Evolutionary conservation across 2,329 filamentous ascomycete genomes (phyloP).

Genomic region (Monosporascus cannonballus): DNA sequence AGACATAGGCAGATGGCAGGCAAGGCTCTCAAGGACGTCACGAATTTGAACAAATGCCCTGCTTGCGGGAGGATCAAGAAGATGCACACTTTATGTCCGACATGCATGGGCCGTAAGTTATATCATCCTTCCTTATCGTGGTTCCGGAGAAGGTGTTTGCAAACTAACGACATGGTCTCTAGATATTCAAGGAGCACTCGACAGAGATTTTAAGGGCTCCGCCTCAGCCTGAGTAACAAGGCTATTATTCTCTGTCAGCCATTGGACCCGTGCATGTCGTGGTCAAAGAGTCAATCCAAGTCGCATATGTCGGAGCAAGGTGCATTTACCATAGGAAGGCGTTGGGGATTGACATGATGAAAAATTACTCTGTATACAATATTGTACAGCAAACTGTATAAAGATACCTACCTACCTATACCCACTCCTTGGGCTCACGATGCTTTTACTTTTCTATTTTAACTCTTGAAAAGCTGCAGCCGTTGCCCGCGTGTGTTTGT

Average conservation of each 20-base stretch:
- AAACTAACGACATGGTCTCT: constrained; percentile 2
- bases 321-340: constrained; percentile 7
- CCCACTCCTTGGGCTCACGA: background rate
- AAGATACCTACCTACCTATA: background rate
- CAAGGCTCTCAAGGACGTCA: constrained; percentile 89
- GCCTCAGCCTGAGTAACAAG: background rate
- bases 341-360: constrained; percentile 1
- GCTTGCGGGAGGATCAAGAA: constrained; percentile 84
- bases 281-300: background rate
- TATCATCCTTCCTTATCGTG: background rate
- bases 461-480: no score
- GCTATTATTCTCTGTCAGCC: background rate
- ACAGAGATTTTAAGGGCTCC: constrained; percentile 11
- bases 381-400: background rate
- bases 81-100: constrained; percentile 80
- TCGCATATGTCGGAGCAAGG: background rate
- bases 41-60: constrained; percentile 79
- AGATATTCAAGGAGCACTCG: constrained; percentile 19
- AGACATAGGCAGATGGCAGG: constrained; percentile 90
- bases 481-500: background rate
- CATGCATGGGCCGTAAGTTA: constrained; percentile 73
- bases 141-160: no score
- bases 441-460: background rate
- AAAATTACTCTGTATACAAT: background rate
- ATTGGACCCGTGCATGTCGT: background rate